A percentile compares a stretch with the other conserved stretches of the same genome.
phyloP scores from a whole-genome alignment of 1,284 basidiomycete genomes.

The Takashimella koratensis region DNA sequence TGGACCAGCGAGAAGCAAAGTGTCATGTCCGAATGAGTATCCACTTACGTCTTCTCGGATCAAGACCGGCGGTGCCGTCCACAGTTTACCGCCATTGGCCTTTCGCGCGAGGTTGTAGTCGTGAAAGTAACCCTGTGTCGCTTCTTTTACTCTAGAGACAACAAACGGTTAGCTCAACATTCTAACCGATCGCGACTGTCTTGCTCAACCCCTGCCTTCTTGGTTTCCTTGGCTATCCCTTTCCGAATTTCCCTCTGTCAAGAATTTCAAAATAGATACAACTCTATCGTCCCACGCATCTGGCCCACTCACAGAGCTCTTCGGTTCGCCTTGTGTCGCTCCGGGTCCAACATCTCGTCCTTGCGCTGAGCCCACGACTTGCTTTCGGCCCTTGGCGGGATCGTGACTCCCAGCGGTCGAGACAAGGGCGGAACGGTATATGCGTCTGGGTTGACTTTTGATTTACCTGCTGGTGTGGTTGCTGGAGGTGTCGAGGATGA shows the following conservation, averaged over 20 bases:
- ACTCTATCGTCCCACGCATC: slow-evolving; percentile 1
- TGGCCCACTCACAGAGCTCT: slow-evolving; percentile 64
- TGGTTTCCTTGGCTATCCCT: too few species aligned
- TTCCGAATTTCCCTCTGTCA: too few species aligned
- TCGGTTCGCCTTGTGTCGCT: slow-evolving; percentile 66
- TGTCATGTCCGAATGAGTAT: not conserved
- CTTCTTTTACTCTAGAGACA: slow-evolving; percentile 69
- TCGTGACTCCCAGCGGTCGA: slow-evolving; percentile 67
- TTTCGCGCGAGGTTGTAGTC: slow-evolving; percentile 77
- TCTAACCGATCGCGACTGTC: not conserved
- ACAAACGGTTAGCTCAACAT: not conserved
- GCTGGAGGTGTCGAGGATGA: not conserved
- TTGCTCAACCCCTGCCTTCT: not conserved
- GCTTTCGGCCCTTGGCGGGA: slow-evolving; percentile 57
- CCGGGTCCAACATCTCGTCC: slow-evolving; percentile 68
- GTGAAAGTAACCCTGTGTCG: slow-evolving; percentile 82
- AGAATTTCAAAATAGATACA: too few species aligned
- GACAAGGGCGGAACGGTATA: slow-evolving; percentile 33
- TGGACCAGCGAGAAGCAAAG: not conserved
- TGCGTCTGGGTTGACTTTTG: slow-evolving; percentile 7
- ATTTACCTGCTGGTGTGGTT: not conserved
- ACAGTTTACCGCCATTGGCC: slow-evolving; percentile 78
- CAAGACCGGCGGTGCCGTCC: slow-evolving; percentile 84
- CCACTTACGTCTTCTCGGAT: slow-evolving; percentile 79
- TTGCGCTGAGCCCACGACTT: slow-evolving; percentile 65